Evolutionary conservation across 2,329 filamentous ascomycete species (phyloP).

Genomic region (Arthrobotrys sinensis): DNA sequence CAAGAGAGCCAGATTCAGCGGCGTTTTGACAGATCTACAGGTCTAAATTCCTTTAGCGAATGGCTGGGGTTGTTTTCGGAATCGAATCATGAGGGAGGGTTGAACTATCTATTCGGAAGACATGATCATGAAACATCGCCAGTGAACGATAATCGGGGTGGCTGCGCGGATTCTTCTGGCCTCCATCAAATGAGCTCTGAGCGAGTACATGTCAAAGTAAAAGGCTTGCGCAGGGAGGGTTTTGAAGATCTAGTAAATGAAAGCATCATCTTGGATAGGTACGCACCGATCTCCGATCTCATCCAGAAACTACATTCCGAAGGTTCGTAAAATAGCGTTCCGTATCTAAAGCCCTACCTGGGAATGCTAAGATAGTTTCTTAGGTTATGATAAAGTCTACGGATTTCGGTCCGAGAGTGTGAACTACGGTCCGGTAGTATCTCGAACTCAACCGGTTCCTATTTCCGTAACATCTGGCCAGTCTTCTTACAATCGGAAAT

Average conservation of each 20-base stretch:
- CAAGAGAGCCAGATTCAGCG: too few species aligned
- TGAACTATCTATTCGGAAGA: too few species aligned
- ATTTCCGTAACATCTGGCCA: not conserved
- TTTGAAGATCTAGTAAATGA: not conserved
- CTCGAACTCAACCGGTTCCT: not conserved
- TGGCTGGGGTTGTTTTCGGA: not conserved
- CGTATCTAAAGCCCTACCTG: too few species aligned
- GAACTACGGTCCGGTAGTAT: not conserved
- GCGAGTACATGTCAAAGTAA: too few species aligned
- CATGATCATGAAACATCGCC: too few species aligned
- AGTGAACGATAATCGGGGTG: too few species aligned
- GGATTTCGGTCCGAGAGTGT: not conserved
- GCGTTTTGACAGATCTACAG: slow-evolving; percentile 1
- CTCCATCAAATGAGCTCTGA: too few species aligned
- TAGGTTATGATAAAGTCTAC: not conserved
- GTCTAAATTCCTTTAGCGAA: not conserved
- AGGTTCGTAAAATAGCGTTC: not conserved
- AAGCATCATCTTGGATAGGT: not conserved
- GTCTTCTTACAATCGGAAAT: not conserved
- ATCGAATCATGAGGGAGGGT: too few species aligned
- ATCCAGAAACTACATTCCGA: not conserved
- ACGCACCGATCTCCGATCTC: not conserved
- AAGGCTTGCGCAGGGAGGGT: too few species aligned
- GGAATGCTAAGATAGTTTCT: too few species aligned
- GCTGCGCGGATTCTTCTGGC: too few species aligned